Evolutionary conservation across 2,329 filamentous ascomycete genomes (phyloP).

Genomic region (Colletotrichum falcatum): DNA sequence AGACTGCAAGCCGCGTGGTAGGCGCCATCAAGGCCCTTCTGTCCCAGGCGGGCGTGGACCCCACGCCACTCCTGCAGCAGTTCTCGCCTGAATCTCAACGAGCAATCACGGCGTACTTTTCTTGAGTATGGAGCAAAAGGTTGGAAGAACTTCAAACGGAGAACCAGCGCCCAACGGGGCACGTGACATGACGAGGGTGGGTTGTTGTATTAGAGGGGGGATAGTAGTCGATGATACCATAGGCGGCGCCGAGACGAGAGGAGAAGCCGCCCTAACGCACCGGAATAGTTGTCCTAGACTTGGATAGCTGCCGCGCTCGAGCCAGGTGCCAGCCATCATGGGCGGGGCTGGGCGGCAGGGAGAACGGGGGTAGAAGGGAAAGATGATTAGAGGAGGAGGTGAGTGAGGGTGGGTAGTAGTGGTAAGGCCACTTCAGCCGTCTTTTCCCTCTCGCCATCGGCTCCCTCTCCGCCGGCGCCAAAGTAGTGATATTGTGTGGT

Average conservation of each 20-base stretch:
- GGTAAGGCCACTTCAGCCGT: conserved; percentile 5
- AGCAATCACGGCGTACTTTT: conserved; percentile 83
- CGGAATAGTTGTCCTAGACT: conserved; percentile 6
- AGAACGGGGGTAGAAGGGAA: background rate
- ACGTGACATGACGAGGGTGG: background rate
- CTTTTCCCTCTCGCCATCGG: background rate
- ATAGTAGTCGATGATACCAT: conserved; percentile 39
- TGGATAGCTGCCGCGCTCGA: conserved; percentile 23
- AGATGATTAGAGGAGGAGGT: background rate
- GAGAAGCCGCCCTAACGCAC: conserved; percentile 3
- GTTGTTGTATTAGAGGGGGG: conserved; percentile 7
- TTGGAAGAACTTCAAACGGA: background rate
- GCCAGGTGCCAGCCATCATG: conserved; percentile 16
- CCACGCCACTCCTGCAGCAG: conserved; percentile 78
- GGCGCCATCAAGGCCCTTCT: conserved; percentile 83
- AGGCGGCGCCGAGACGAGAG: conserved; percentile 17
- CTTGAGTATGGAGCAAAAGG: conserved; percentile 55
- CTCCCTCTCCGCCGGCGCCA: conserved; percentile 6
- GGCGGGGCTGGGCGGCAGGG: background rate
- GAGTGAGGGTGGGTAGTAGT: background rate
- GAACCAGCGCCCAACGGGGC: background rate
- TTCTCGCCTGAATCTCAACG: conserved; percentile 85
- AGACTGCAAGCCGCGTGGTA: conserved; percentile 82
- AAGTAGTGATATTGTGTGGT: conserved; percentile 19
- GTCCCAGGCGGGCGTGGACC: conserved; percentile 78